Evolutionary conservation across 495 filamentous ascomycete species (phyloP).

Genomic region (Penicillium crystallinum): DNA sequence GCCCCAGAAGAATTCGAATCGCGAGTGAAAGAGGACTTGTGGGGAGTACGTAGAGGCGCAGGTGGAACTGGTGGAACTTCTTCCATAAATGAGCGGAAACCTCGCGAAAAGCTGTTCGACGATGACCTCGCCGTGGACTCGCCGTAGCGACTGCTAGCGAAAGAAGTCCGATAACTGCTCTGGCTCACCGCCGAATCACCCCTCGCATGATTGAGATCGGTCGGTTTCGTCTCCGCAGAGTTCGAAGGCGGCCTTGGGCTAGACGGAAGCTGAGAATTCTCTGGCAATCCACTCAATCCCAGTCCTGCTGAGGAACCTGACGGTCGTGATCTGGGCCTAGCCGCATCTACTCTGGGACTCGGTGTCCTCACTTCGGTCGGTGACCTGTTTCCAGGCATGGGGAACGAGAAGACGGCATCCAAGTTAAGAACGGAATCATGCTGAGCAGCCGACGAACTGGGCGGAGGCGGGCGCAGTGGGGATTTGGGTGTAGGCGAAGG

Average conservation of each 20-base stretch:
- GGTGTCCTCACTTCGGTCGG: conserved; percentile 26
- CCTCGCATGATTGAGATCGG: conserved; percentile 18
- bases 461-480: conserved; percentile 34
- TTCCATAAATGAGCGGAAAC: conserved; percentile 29
- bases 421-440: conserved; percentile 37
- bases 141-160: conserved; percentile 40
- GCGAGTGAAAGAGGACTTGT: conserved; percentile 18
- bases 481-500: conserved; percentile 51
- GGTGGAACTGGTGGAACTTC: conserved; percentile 38
- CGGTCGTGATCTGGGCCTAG: conserved; percentile 13
- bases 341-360: conserved; percentile 14
- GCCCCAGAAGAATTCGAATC: conserved; percentile 24
- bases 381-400: conserved; percentile 39
- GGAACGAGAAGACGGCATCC: conserved; percentile 62
- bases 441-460: conserved; percentile 36
- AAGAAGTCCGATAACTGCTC: conserved; percentile 42
- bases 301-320: conserved; percentile 15
- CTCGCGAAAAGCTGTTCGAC: conserved; percentile 31
- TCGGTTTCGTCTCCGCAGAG: neutral
- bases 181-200: conserved; percentile 36
- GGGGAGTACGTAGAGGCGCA: conserved; percentile 22
- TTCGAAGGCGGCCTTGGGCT: conserved; percentile 25
- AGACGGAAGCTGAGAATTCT: conserved; percentile 23
- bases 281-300: conserved; percentile 12
- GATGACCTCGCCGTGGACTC: conserved; percentile 38